These are phyloP conservation scores for Acanthochlamys bracteata DNA, from an alignment of 106 monocot genomes.

Conservation along the genomic window DNA sequence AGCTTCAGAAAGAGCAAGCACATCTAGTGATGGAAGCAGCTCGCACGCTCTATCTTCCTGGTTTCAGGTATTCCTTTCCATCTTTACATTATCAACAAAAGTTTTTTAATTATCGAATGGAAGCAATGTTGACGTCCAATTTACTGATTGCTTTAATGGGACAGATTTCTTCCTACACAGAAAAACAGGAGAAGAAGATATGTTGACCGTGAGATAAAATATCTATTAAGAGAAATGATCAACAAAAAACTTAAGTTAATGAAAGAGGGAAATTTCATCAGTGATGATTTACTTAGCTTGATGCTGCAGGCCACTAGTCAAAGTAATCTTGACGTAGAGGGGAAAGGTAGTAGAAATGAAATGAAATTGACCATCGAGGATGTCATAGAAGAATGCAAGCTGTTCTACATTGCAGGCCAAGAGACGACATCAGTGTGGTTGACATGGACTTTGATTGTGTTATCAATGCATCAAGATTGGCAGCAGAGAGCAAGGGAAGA, in stretches of 20 bases:
- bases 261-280: constrained; percentile 8
- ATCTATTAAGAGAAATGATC: constrained; percentile 35
- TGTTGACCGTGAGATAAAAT: constrained; percentile 25
- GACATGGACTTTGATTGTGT: constrained; percentile 39
- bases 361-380: constrained; percentile 30
- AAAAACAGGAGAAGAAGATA: constrained; percentile 28
- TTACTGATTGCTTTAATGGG: not conserved
- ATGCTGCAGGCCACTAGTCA: constrained; percentile 15
- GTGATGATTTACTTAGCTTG: constrained; percentile 38
- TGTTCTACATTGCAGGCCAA: constrained; percentile 53
- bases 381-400: constrained; percentile 54
- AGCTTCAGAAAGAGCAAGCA: constrained; percentile 46
- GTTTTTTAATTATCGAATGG: no score
- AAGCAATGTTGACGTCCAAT: no score
- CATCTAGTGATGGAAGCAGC: constrained; percentile 22
- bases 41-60: constrained; percentile 22
- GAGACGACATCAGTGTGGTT: constrained; percentile 34
- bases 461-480: constrained; percentile 40
- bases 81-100: no score
- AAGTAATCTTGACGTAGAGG: not conserved
- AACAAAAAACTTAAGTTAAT: constrained; percentile 22
- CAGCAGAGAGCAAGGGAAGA: constrained; percentile 44
- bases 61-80: constrained; percentile 19
- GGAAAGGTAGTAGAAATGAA: not conserved
- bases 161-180: constrained; percentile 25